phyloP scores from a whole-genome alignment of 108 stramenopile species.

The Skeletonema grethae region DNA sequence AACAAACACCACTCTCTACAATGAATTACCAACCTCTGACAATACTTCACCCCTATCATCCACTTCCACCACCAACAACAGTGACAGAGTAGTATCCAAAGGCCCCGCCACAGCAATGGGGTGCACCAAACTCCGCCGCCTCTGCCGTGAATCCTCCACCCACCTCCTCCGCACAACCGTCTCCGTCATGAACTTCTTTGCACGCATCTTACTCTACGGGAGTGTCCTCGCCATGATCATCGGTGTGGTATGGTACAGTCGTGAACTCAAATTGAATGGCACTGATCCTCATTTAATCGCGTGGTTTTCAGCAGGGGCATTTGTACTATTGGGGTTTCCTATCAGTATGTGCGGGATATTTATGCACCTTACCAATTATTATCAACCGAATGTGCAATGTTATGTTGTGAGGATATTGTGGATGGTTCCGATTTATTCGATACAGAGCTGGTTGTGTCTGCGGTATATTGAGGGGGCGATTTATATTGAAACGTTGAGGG shows the following conservation, averaged over 20 bases:
- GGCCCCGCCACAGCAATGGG: slow-evolving; percentile 40
- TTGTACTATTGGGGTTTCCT: slow-evolving; percentile 89
- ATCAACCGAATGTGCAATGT: slow-evolving; percentile 84
- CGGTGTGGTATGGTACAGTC: slow-evolving; percentile 78
- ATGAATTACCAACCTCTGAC: background rate
- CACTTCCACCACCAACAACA: background rate
- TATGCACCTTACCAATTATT: slow-evolving; percentile 88
- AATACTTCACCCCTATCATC: background rate
- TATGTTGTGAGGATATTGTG: slow-evolving; percentile 89
- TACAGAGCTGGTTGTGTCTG: slow-evolving; percentile 91
- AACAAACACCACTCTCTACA: background rate
- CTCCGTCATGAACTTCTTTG: slow-evolving; percentile 75
- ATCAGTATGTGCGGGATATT: slow-evolving; percentile 86
- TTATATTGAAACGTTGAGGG: slow-evolving; percentile 48
- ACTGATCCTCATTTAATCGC: slow-evolving; percentile 88
- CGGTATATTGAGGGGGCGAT: background rate
- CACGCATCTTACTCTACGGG: slow-evolving; percentile 66
- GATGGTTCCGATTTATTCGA: slow-evolving; percentile 95
- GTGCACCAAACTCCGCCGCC: slow-evolving; percentile 25
- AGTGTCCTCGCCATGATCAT: slow-evolving; percentile 59
- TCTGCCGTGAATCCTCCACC: slow-evolving; percentile 28
- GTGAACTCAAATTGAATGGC: slow-evolving; percentile 82
- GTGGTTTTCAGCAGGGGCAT: slow-evolving; percentile 89
- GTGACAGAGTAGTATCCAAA: background rate
- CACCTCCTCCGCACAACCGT: slow-evolving; percentile 49